phyloP scores from a whole-genome alignment of 1,139 yeast species.

The Pichia sp. region DNA sequence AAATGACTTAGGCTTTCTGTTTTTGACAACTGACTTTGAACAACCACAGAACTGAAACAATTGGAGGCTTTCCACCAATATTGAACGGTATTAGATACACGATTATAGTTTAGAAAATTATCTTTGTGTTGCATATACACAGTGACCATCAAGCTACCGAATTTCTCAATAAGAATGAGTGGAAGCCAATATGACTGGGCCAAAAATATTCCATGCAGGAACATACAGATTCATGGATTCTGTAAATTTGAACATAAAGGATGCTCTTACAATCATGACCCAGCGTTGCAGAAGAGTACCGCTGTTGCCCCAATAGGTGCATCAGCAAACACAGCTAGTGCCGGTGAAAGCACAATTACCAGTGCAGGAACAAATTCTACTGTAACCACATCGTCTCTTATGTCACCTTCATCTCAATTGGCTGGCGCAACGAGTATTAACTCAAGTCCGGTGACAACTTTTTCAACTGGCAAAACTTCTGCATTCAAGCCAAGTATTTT shows the following conservation, averaged over 20 bases:
- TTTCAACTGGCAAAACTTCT: neutral
- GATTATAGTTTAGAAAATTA: neutral
- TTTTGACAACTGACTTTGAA: neutral
- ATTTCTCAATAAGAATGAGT: constrained; percentile 6
- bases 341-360: constrained; percentile 15
- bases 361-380: constrained; percentile 15
- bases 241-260: constrained; percentile 90
- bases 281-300: constrained; percentile 27
- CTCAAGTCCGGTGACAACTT: neutral
- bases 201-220: constrained; percentile 78
- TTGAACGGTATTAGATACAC: neutral
- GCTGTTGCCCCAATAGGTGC: constrained; percentile 10
- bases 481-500: constrained; percentile 8
- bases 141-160: neutral
- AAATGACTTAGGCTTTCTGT: neutral
- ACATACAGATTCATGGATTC: constrained; percentile 79
- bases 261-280: constrained; percentile 72
- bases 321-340: constrained; percentile 13
- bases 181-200: constrained; percentile 46
- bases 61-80: neutral
- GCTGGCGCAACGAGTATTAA: neutral
- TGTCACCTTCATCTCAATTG: constrained; percentile 15
- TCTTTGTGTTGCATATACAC: neutral
- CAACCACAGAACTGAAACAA: neutral
- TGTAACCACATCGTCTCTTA: neutral